Evolutionary conservation across 371 early-diverging fungal genomes (phyloP).

Genomic region (Mucor lusitanicus): DNA sequence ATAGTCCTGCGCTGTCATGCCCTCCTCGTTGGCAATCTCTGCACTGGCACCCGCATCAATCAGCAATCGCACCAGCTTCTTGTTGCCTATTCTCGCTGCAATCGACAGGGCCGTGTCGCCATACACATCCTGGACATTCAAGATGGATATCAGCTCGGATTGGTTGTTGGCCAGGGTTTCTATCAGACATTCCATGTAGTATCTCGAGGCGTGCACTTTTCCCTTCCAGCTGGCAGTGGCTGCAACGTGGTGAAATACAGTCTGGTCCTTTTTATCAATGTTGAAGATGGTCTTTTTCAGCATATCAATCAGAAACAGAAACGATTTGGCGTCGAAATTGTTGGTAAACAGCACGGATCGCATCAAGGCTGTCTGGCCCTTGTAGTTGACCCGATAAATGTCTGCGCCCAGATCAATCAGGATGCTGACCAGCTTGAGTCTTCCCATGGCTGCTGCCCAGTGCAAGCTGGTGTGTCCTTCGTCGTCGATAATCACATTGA

Average conservation of each 20-base stretch:
- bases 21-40: conserved; percentile 72
- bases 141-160: conserved; percentile 66
- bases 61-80: conserved; percentile 71
- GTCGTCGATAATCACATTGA: conserved; percentile 89
- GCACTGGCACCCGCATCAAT: conserved; percentile 84
- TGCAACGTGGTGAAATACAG: conserved; percentile 92
- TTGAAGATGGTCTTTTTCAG: conserved; percentile 77
- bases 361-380: conserved; percentile 90
- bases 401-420: conserved; percentile 81
- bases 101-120: conserved; percentile 93
- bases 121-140: conserved; percentile 80
- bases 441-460: conserved; percentile 94
- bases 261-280: conserved; percentile 81
- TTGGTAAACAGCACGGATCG: conserved; percentile 88
- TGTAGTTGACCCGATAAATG: conserved; percentile 70
- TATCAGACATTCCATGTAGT: conserved; percentile 89
- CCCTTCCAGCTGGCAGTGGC: conserved; percentile 74
- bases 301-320: conserved; percentile 74
- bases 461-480: conserved; percentile 94
- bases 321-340: conserved; percentile 84
- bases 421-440: conserved; percentile 73
- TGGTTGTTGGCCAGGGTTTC: conserved; percentile 55
- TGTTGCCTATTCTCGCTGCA: conserved; percentile 78
- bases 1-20: conserved; percentile 66
- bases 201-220: conserved; percentile 74